A percentile compares a stretch with the other conserved stretches of the same genome.
Evolutionary conservation across 805 yeast species (phyloP).

Genomic region (Ogataea angusta): DNA sequence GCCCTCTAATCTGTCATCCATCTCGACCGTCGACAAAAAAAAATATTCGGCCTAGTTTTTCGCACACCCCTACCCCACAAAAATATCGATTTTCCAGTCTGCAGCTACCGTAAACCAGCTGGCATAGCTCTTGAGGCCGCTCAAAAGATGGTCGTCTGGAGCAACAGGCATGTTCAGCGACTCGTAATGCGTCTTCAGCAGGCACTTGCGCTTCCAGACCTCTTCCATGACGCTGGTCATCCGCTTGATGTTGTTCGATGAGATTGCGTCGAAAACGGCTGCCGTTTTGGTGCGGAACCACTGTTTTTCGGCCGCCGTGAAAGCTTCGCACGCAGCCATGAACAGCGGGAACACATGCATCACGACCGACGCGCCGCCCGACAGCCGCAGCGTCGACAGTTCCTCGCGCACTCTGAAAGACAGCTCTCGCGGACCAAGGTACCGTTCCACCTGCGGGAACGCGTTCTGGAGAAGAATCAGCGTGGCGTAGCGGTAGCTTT

Average conservation of each 20-base stretch:
- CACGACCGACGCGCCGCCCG: conserved; percentile 11
- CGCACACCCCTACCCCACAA: conserved; percentile 11
- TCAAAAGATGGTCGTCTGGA: conserved; percentile 9
- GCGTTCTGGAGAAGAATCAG: conserved; percentile 16
- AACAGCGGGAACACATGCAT: conserved; percentile 18
- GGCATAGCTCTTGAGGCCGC: conserved; percentile 15
- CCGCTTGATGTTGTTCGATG: conserved; percentile 14
- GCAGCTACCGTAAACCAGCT: conserved; percentile 14
- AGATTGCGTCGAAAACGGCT: conserved; percentile 11
- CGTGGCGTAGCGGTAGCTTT: conserved; percentile 9
- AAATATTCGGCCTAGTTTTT: too few relatives aligned
- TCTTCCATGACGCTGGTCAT: conserved; percentile 14
- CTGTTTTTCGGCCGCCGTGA: conserved; percentile 2
- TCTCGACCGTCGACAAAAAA: conserved; percentile 9
- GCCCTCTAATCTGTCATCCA: conserved; percentile 6
- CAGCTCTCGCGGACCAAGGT: conserved; percentile 4
- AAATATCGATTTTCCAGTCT: conserved; percentile 14
- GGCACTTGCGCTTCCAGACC: conserved; percentile 16
- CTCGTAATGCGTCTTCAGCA: neutral
- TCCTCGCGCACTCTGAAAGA: conserved; percentile 4
- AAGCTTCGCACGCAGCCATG: conserved; percentile 18
- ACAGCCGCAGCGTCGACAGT: conserved; percentile 9
- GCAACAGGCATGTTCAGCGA: neutral
- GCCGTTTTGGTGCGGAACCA: conserved; percentile 14
- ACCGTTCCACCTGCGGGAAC: conserved; percentile 12